Base-by-base conservation (phyloP, 1,139 yeast genomes). In the Martiniozyma asiatica region DNA sequence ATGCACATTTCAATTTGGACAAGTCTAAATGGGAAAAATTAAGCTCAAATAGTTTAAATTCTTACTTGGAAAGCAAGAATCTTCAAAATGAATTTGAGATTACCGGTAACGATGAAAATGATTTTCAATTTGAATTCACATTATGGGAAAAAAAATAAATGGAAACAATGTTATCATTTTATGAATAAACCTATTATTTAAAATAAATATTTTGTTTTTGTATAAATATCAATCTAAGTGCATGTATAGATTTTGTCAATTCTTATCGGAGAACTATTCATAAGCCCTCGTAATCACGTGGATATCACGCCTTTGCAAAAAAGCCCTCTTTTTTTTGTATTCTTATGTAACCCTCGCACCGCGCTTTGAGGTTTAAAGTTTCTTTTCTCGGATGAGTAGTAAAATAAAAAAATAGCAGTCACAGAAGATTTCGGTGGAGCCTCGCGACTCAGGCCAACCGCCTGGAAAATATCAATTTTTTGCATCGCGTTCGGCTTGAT, bases 1-100 rank as follows among this genome's bases (percentile, higher is more conserved):
- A 85, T 45, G 73, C 85, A 4, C 81, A 72, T 41, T 56, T 70
- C 35, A 50, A 58, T n/a, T 54, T 63, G 25, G 53, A 50, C 24
- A 9, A 23, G 1, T 27, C 20, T 2, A 14, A 35, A 20, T 53
- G 58, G 57, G 29, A 20, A 9, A 43, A 42, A 26, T 31, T 32
- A 14, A 38, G 33, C 1, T 15, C 30, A n/a, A 27, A 20, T 2
- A 32, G 20, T 6, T 32, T 50, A 31, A 14, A 14, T n/a, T 26
- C 29, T 6, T 44, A 50, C 22, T 32, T 51, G 18, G 27, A 34
- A 18, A 7, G 34, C 7, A 48, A 50, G 23, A 36, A 38, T 4
- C 27, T 53, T 8, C 33, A 33, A n/a, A 32, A 34, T n/a, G 47
- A 46, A 21, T 47, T 49, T 26, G 20, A 33, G 8, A 22, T 45